Percentiles rank a stretch among this genome's conserved stretches.
Conservation (phyloP, 108 stramenopile species). For the Thalassiosira profunda region DNA sequence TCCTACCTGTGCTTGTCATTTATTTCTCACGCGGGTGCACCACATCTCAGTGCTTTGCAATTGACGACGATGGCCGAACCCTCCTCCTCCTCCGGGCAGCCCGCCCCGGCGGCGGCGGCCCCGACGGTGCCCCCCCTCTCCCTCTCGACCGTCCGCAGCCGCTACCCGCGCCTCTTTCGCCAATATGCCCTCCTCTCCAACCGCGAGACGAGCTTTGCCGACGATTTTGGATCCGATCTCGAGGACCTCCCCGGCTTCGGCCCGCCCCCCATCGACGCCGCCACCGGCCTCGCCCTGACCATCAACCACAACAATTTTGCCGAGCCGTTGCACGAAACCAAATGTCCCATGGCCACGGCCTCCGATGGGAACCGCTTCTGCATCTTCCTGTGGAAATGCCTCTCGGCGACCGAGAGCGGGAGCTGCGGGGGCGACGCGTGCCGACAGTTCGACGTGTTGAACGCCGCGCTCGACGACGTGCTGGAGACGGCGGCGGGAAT, state of each 20-base stretch:
- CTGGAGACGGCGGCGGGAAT: not conserved
- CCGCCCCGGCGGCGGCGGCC: not conserved
- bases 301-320: slow-evolving; percentile 14
- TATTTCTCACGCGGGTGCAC: too few species aligned
- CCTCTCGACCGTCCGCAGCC: slow-evolving; percentile 9
- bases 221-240: not conserved
- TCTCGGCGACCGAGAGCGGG: slow-evolving; percentile 9
- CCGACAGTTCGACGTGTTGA: slow-evolving; percentile 12
- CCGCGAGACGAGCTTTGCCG: slow-evolving; percentile 1
- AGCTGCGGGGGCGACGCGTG: slow-evolving; percentile 22
- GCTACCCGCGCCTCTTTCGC: slow-evolving; percentile 8
- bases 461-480: slow-evolving; percentile 9
- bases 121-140: slow-evolving; percentile 6
- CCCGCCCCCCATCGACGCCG: not conserved
- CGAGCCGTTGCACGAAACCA: not conserved
- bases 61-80: too few species aligned
- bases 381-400: slow-evolving; percentile 12
- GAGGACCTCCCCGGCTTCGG: not conserved
- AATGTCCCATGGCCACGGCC: not conserved
- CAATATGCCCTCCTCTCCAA: slow-evolving; percentile 1
- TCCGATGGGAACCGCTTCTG: slow-evolving; percentile 22
- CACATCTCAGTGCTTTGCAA: too few species aligned
- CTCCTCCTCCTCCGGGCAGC: too few species aligned
- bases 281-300: slow-evolving; percentile 17
- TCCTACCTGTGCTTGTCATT: too few species aligned